phyloP scores from a whole-genome alignment of 192 early-diverging fungal species.

The Backusella tuberculispora region DNA sequence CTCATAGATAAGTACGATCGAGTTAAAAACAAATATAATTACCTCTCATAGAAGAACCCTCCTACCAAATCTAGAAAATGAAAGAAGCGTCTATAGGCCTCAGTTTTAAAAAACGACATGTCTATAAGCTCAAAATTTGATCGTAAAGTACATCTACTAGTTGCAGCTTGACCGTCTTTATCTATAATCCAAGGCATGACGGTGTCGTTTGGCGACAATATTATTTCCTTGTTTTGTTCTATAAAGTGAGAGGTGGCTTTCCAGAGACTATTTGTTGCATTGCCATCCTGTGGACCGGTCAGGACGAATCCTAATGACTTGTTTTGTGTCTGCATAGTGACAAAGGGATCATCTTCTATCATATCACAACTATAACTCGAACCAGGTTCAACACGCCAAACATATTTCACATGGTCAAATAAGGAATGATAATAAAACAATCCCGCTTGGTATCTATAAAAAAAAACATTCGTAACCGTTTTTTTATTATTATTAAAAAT shows the following conservation, averaged over 20 bases:
- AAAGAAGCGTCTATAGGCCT: conserved; percentile 69
- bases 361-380: conserved; percentile 81
- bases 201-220: conserved; percentile 39
- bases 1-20: no score
- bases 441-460: conserved; percentile 61
- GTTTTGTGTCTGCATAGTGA: conserved; percentile 68
- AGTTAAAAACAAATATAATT: background rate
- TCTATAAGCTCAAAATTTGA: conserved; percentile 87
- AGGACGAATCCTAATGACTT: conserved; percentile 59
- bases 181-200: conserved; percentile 56
- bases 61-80: conserved; percentile 74
- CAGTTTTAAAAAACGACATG: conserved; percentile 67
- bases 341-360: conserved; percentile 78
- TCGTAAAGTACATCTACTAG: conserved; percentile 76
- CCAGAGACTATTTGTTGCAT: conserved; percentile 76
- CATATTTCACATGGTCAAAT: conserved; percentile 70
- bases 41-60: conserved; percentile 88
- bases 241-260: conserved; percentile 56
- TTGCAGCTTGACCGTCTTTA: conserved; percentile 47
- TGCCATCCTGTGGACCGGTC: conserved; percentile 56
- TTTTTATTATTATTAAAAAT: background rate
- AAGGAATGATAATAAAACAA: conserved; percentile 78
- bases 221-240: conserved; percentile 46
- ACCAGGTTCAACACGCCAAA: conserved; percentile 83
- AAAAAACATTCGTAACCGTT: background rate